These are phyloP conservation scores for Phytopythium chamaehyphon DNA, from an alignment of 352 stramenopile genomes.

Conservation along the genomic window DNA sequence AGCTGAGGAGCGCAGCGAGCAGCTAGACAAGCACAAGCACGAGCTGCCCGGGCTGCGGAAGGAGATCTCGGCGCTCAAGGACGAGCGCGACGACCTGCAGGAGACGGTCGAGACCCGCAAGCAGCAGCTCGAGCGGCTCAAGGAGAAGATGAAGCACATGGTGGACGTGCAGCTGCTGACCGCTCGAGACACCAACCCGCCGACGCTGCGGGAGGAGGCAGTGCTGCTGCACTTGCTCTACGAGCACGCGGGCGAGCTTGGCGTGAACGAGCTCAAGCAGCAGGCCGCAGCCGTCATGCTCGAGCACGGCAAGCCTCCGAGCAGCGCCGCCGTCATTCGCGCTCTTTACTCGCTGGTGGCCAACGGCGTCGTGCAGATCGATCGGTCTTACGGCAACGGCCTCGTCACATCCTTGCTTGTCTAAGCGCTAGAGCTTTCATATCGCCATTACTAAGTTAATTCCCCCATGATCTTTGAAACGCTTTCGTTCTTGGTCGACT, in stretches of 20 bases:
- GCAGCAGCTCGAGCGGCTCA: slow-evolving; percentile 35
- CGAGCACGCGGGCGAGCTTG: slow-evolving; percentile 57
- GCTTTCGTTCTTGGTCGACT: too few relatives aligned
- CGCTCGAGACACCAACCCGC: slow-evolving; percentile 35
- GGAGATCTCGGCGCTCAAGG: slow-evolving; percentile 23
- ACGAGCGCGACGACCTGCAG: slow-evolving; percentile 16
- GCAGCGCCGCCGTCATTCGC: slow-evolving; percentile 39
- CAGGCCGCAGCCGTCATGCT: slow-evolving; percentile 37
- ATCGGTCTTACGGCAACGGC: slow-evolving; percentile 56
- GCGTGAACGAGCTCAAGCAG: slow-evolving; percentile 55
- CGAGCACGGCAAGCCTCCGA: slow-evolving; percentile 36
- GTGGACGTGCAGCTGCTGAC: slow-evolving; percentile 57
- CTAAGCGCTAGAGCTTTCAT: slow-evolving; percentile 13
- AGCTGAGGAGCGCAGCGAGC: slow-evolving; percentile 34
- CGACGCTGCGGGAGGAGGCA: slow-evolving; percentile 45
- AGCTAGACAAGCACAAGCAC: slow-evolving; percentile 26
- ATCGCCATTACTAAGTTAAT: too few relatives aligned
- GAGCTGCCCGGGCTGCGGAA: slow-evolving; percentile 35
- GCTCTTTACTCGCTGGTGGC: slow-evolving; percentile 66
- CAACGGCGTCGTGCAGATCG: slow-evolving; percentile 68
- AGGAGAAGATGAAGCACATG: slow-evolving; percentile 65
- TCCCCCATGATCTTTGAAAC: too few relatives aligned
- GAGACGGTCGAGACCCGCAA: slow-evolving; percentile 32
- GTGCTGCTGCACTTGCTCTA: slow-evolving; percentile 64
- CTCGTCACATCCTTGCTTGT: slow-evolving; percentile 64